Evolutionary conservation across 257 asterid species (phyloP), one percentile per base, ranked within the genome.

Genomic region (Coffea canephora): DNA sequence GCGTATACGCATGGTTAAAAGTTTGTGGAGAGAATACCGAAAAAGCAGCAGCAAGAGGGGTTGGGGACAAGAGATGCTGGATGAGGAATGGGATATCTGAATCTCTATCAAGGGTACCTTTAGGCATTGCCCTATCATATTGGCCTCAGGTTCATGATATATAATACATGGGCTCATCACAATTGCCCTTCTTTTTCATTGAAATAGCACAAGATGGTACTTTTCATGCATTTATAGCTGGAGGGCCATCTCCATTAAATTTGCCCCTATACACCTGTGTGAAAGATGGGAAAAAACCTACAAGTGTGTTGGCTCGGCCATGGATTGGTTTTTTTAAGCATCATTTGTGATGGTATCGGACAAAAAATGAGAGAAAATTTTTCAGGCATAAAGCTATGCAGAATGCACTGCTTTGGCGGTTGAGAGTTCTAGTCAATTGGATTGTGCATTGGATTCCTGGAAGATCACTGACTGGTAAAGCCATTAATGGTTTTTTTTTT

Each of bases 241-340:
- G 90, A 85, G 88, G 97, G 84, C 92, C 94, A 86, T 74, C 84
- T 87, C 83, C 83, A 87, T 87, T 90, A 54, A 87, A 87, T 83
- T 80, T 71, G 61, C 48, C 34, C 1, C 78, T 61, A 69, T 69
- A 76, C 31, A 13, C 61, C 66, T 83, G 78, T 87, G 82, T 83
- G 90, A 81, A 85, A 80, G 62, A 69, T 62, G 79, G 82, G 66
- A 67, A 70, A 82, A 78, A 65, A 72, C 75, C 34, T 50, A 18
- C 71, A 10, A 12, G 21, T 72, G 21, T 72, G 4, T 8, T 9
- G 21, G 48, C 16, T 36, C 36, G 45, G 25, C 64, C 69, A 16
- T 16, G 43, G 48, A 45, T 71, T 71, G 75, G 71, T 27, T 21
- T 25, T 21, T 25, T 69, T 7, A 43, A 39, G 59, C 25, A 39